Evolutionary conservation across 2,329 filamentous ascomycete species (phyloP).

Genomic region (Colletotrichum tofieldiae): DNA sequence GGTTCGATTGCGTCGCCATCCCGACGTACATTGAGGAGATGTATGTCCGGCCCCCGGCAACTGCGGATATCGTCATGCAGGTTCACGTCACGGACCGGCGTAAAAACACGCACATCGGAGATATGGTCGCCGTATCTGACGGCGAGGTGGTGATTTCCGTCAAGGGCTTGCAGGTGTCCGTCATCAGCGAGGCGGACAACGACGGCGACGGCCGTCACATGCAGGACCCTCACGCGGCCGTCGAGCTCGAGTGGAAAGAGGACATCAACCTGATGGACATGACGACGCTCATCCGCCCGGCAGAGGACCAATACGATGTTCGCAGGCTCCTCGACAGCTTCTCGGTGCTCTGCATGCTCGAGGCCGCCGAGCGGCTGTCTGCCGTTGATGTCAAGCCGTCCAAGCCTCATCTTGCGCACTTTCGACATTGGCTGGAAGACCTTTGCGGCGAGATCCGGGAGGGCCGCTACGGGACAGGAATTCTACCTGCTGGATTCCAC

Average conservation of each 20-base stretch:
- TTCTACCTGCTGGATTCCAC: background rate
- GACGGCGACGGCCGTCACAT: background rate
- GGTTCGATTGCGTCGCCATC: background rate
- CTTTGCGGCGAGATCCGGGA: background rate
- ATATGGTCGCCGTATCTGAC: background rate
- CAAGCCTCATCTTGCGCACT: background rate
- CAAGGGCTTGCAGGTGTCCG: constrained; percentile 1
- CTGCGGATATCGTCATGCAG: no score
- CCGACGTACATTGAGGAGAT: constrained; percentile 2
- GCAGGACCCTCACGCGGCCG: background rate
- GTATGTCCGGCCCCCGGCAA: background rate
- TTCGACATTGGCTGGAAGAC: background rate
- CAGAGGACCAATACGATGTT: no score
- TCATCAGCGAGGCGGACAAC: constrained; percentile 1
- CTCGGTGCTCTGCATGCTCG: no score
- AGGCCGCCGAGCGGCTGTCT: background rate
- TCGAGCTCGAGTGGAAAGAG: no score
- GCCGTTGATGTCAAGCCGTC: background rate
- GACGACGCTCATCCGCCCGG: no score
- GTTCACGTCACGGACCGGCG: constrained; percentile 3
- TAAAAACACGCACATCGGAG: background rate
- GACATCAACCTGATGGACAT: no score
- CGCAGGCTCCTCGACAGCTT: no score
- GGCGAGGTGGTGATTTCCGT: background rate
- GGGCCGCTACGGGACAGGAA: background rate